Percentiles rank a stretch among this genome's conserved stretches.
These are phyloP conservation scores for Endoconidiophora laricicola DNA, from an alignment of 2,329 filamentous ascomycete genomes.

Conservation along the genomic window DNA sequence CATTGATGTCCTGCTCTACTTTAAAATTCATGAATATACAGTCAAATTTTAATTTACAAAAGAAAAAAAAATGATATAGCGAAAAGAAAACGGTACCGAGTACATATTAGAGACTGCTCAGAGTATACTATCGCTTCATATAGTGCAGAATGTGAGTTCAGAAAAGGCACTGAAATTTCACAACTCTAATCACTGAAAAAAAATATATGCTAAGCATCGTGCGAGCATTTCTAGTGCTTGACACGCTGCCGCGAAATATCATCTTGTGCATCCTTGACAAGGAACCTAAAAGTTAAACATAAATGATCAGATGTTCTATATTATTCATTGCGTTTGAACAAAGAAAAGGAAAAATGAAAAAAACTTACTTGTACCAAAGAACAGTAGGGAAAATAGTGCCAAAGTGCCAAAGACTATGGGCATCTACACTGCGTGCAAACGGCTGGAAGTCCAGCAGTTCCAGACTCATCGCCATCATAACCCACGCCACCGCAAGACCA, in stretches of 20 bases:
- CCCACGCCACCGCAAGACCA: slow-evolving; percentile 78
- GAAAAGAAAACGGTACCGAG: background rate
- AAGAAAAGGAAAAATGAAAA: background rate
- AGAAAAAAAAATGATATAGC: no score
- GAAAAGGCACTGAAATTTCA: no score
- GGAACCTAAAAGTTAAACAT: slow-evolving; percentile 41
- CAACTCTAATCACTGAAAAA: no score
- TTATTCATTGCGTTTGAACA: no score
- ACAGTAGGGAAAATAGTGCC: slow-evolving; percentile 78
- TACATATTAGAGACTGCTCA: background rate
- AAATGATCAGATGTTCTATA: background rate
- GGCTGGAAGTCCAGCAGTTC: slow-evolving; percentile 91
- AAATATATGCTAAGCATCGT: background rate
- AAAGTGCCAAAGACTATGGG: slow-evolving; percentile 89
- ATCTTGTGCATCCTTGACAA: slow-evolving; percentile 70
- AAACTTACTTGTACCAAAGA: slow-evolving; percentile 84
- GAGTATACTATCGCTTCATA: background rate
- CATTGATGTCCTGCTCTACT: no score
- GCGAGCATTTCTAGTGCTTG: slow-evolving; percentile 9
- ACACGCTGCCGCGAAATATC: slow-evolving; percentile 44
- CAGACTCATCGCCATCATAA: slow-evolving; percentile 85
- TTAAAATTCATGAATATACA: no score
- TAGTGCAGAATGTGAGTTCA: no score
- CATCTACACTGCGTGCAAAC: slow-evolving; percentile 66
- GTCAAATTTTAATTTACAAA: no score